Conservation (phyloP, 2,329 filamentous ascomycete species). For the Fusarium anguioides region DNA sequence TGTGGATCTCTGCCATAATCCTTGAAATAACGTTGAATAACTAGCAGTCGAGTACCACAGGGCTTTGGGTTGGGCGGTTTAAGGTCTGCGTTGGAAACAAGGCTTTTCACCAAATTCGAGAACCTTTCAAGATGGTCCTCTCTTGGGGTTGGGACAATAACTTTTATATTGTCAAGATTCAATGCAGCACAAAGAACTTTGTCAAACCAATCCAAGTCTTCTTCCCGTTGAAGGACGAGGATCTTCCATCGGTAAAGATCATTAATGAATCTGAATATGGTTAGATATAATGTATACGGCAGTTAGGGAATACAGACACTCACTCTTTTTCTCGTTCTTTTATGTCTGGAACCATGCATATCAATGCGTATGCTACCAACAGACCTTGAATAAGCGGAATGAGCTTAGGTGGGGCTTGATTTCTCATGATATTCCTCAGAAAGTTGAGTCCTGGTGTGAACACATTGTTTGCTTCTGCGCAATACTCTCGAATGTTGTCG, state of each 20-base stretch:
- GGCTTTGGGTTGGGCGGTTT: slow-evolving; percentile 2
- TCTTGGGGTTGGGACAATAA: neutral
- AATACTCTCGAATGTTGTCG: slow-evolving; percentile 7
- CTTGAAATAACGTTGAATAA: slow-evolving; percentile 30
- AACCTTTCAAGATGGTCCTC: slow-evolving; percentile 29
- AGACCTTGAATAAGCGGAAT: slow-evolving; percentile 28
- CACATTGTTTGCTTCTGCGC: slow-evolving; percentile 1
- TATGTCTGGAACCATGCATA: slow-evolving; percentile 13
- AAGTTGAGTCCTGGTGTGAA: slow-evolving; percentile 28
- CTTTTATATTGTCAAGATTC: slow-evolving; percentile 19
- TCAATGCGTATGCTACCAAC: slow-evolving; percentile 39
- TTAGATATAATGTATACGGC: neutral
- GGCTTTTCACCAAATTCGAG: slow-evolving; percentile 37
- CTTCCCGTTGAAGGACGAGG: slow-evolving; percentile 17
- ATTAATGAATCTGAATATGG: slow-evolving; percentile 35
- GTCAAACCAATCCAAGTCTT: slow-evolving; percentile 40
- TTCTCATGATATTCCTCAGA: slow-evolving; percentile 31
- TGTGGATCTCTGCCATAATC: neutral
- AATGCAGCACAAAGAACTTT: slow-evolving; percentile 39
- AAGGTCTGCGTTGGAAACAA: slow-evolving; percentile 32
- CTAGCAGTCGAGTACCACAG: slow-evolving; percentile 26
- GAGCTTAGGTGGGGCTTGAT: slow-evolving; percentile 20
- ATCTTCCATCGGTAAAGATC: slow-evolving; percentile 45
- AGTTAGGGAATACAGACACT: neutral
- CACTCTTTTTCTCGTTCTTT: slow-evolving; percentile 22